Conservation (phyloP, 805 yeast species). For the Cyberlindnera japonica region DNA sequence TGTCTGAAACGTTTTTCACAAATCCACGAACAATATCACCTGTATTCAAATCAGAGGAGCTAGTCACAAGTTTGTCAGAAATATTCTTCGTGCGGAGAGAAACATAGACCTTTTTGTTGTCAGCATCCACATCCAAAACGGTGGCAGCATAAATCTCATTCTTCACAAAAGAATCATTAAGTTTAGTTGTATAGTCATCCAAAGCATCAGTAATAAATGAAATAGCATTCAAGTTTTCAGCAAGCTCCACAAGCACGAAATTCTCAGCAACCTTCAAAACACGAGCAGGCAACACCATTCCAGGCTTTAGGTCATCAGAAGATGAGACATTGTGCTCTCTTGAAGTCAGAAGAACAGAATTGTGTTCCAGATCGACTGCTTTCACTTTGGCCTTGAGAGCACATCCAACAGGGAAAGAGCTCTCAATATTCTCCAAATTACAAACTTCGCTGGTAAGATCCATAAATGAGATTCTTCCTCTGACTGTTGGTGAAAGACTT, state of each 20-base stretch:
- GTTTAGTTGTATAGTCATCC: conserved; percentile 55
- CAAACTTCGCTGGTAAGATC: conserved; percentile 57
- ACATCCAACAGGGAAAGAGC: conserved; percentile 66
- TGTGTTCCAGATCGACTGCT: conserved; percentile 50
- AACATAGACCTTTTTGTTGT: conserved; percentile 53
- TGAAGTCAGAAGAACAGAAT: conserved; percentile 46
- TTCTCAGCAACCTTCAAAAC: conserved; percentile 55
- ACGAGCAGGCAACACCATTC: conserved; percentile 56
- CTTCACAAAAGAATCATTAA: conserved; percentile 45
- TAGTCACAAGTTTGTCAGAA: conserved; percentile 45
- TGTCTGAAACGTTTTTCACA: conserved; percentile 66
- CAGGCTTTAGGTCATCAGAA: conserved; percentile 49
- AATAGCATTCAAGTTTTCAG: conserved; percentile 57
- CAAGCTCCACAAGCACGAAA: conserved; percentile 64
- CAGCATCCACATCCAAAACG: conserved; percentile 36
- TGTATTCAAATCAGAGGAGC: conserved; percentile 50
- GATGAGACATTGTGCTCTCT: conserved; percentile 41
- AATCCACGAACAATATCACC: conserved; percentile 83
- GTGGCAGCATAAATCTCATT: conserved; percentile 59
- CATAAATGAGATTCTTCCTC: conserved; percentile 62
- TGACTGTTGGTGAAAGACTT: conserved; percentile 61
- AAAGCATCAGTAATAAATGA: conserved; percentile 76
- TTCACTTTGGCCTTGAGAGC: conserved; percentile 59
- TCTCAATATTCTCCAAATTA: conserved; percentile 45
- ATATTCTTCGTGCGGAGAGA: conserved; percentile 56